Conservation (phyloP, 768 basidiomycete species). For the Leccinellum rugosiceps region DNA sequence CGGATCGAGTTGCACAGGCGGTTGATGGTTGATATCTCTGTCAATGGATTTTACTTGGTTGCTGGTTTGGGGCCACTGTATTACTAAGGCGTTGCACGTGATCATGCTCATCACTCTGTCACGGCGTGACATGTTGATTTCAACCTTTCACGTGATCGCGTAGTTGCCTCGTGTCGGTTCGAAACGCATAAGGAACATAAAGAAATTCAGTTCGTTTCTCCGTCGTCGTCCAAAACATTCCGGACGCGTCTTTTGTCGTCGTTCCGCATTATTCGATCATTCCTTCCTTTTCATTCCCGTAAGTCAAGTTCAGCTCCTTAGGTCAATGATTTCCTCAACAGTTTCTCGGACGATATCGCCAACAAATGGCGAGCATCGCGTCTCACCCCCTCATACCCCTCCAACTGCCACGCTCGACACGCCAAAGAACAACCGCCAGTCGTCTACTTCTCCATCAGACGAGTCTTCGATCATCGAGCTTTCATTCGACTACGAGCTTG, state of each 20-base stretch:
- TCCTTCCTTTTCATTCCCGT: conserved; percentile 1
- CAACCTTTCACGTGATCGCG: conserved; percentile 33
- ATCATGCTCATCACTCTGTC: not conserved
- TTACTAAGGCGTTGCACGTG: too few species aligned
- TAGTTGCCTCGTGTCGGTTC: conserved; percentile 36
- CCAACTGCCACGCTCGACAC: conserved; percentile 27
- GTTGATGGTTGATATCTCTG: conserved; percentile 10
- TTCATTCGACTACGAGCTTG: conserved; percentile 46
- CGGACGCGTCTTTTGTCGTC: conserved; percentile 17
- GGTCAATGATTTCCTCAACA: conserved; percentile 22
- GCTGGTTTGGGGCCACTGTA: too few species aligned
- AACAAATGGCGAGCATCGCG: conserved; percentile 27
- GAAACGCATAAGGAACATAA: conserved; percentile 21
- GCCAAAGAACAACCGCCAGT: conserved; percentile 31
- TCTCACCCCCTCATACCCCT: conserved; percentile 31
- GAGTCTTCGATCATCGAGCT: conserved; percentile 46
- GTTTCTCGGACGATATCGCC: conserved; percentile 28
- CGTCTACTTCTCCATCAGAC: conserved; percentile 40
- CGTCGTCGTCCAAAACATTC: conserved; percentile 14
- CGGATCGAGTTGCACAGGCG: conserved; percentile 21
- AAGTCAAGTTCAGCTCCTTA: conserved; percentile 9
- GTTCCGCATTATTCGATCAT: not conserved
- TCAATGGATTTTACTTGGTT: too few species aligned
- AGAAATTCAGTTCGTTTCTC: conserved; percentile 23
- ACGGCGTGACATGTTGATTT: conserved; percentile 5